These are phyloP conservation scores for Trametes meyenii DNA, from an alignment of 768 basidiomycete genomes.

Conservation along the genomic window DNA sequence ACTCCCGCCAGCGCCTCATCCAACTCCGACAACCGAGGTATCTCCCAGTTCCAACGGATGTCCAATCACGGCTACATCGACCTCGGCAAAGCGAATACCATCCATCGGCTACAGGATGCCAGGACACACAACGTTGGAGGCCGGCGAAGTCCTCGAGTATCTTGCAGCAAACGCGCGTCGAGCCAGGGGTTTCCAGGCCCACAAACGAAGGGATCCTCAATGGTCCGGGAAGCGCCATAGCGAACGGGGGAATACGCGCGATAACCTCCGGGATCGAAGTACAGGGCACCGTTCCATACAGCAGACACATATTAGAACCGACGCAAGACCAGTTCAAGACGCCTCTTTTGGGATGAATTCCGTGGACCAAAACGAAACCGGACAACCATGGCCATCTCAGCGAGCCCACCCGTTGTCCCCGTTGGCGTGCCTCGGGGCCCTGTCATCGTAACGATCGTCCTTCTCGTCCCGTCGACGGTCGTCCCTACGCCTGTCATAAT, in stretches of 20 bases:
- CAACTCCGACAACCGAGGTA: slow-evolving; percentile 12
- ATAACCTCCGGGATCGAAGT: slow-evolving; percentile 29
- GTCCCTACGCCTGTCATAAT: slow-evolving; percentile 66
- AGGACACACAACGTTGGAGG: background rate
- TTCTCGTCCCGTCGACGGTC: slow-evolving; percentile 83
- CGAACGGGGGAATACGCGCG: slow-evolving; percentile 24
- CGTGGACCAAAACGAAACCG: slow-evolving; percentile 26
- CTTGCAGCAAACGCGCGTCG: slow-evolving; percentile 7
- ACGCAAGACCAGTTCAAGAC: slow-evolving; percentile 29
- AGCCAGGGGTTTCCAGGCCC: slow-evolving; percentile 3
- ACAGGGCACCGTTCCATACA: slow-evolving; percentile 30
- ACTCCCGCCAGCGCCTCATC: slow-evolving; percentile 9
- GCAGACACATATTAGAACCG: slow-evolving; percentile 26
- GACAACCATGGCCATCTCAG: slow-evolving; percentile 28
- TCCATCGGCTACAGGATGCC: background rate
- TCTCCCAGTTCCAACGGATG: background rate
- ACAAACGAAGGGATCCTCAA: slow-evolving; percentile 17
- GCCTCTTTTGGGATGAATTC: slow-evolving; percentile 27
- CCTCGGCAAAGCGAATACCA: background rate
- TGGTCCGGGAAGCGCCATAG: slow-evolving; percentile 21
- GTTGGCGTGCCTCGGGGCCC: slow-evolving; percentile 71
- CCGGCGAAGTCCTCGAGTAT: background rate
- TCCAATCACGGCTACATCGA: background rate
- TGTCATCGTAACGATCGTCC: slow-evolving; percentile 80
- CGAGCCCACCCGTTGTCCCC: slow-evolving; percentile 56